Evolutionary conservation across 768 basidiomycete species (phyloP), one percentile per base, ranked within the genome.

Genomic region (Lepiota brunneoincarnata): DNA sequence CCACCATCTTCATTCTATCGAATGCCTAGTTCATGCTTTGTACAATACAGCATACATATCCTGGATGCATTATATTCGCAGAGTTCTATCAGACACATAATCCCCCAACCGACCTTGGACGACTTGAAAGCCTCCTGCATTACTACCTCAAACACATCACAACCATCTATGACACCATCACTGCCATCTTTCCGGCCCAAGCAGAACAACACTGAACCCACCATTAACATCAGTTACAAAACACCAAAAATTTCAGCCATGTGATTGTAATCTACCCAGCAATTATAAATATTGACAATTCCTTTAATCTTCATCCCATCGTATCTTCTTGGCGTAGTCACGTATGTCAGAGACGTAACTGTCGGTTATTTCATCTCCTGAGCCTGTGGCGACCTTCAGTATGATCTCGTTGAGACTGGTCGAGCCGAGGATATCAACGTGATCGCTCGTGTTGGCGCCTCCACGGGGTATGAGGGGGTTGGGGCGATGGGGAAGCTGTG

Each of bases 401-500:
- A 98, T 81, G n/a, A 97, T 84, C 66, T 93, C 90, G 67, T 96
- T 98, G 55, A 98, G 64, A 11, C 80, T 78, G 0, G 83, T 87
- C 9, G 91, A 87, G 6, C 95, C 84, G 21, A 86, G 75, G 50
- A 92, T 82, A 67, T 92, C 95, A 31, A 98, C 85, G 63, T 97
- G 93, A 66, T 96, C 92, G 43, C 89, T 84, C 1, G 95, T 96
- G 57, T 88, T 90, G 2, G 94, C 91, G 1, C 95, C 97, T 37
- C 97, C 96, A 24, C 96, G 82, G 47, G 82, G 96, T 59, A 82
- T 91, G 38, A 69, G 83, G 51, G 73, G 58, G 43, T 84, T 75
- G 6, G 94, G 95, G 10, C 76, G 78, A 72, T 98, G 95, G 44
- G 87, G 86, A 51, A 93, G 78, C 89, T 92, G 58, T 6, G 51